Base-by-base conservation (phyloP, 306 rosid species). In the Glycine latifolia region DNA sequence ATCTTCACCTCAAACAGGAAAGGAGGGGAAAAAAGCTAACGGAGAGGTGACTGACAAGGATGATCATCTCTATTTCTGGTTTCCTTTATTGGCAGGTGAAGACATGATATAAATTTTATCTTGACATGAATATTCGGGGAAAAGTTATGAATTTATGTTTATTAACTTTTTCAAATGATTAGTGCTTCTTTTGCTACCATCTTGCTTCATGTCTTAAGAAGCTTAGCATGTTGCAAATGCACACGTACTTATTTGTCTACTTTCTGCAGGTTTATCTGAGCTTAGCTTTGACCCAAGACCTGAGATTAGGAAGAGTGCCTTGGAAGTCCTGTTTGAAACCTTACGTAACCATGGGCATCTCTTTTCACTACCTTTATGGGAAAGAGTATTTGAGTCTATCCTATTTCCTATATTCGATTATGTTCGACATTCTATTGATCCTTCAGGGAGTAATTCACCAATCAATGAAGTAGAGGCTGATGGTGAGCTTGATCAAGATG, bases 281-380 rank as follows among this genome's bases (percentile, higher is more conserved):
- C 98, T 96, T 78, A 94, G 98, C 91, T 96, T 96, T 85, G 99
- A 96, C 68, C 97, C 95, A 60, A 92, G 99, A 90, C 97, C 98
- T 8, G 99, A 96, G 88, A 91, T 96, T 79, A 92, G 99, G 85
- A 94, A 92, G 88, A 91, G 90, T 85, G 97, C 99, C 85, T 86
- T 96, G 77, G 94, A 96, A 78, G 91, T 94, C 43, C 86, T 96
- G 69, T 96, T 96, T 87, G 98, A 92, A 78, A 92, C 97, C 82
- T 89, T 96, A 79, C 98, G 99, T 81, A 96, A 88, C 88, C 98
- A 96, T 62, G 99, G 99, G 61, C 98, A 96, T 82, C 99, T 87
- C 81, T 96, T 96, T 85, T 96, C 99, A 14, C 87, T 96, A 58
- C 87, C 93, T 67, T 85, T 96, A 83, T 96, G 99, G 99, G 99